Percentiles rank a stretch among this genome's conserved stretches.
phyloP scores from a whole-genome alignment of 805 yeast genomes.

The Teunomyces lycoperdinae region DNA sequence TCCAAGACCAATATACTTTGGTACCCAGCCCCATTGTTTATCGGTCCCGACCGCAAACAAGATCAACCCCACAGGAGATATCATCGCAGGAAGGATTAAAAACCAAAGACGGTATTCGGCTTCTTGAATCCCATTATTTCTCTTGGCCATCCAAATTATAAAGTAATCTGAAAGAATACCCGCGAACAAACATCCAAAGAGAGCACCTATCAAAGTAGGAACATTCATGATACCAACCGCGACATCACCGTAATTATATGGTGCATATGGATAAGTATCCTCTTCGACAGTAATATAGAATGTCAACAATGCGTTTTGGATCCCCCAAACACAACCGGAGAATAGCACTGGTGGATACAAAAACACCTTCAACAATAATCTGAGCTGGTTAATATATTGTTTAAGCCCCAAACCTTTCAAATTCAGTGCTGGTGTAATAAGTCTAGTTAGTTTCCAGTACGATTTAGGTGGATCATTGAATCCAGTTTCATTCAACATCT shows the following conservation, averaged over 20 bases:
- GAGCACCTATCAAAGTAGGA: slow-evolving; percentile 65
- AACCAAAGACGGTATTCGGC: slow-evolving; percentile 65
- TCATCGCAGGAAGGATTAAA: slow-evolving; percentile 50
- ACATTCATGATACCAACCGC: slow-evolving; percentile 76
- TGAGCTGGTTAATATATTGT: slow-evolving; percentile 57
- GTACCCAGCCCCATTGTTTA: slow-evolving; percentile 49
- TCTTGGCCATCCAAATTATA: slow-evolving; percentile 58
- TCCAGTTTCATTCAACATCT: background rate
- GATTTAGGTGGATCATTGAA: slow-evolving; percentile 22
- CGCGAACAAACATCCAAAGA: slow-evolving; percentile 64
- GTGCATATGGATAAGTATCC: slow-evolving; percentile 59
- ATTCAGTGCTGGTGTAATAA: slow-evolving; percentile 57
- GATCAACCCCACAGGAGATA: slow-evolving; percentile 61
- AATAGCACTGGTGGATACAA: slow-evolving; percentile 62
- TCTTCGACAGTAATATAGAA: slow-evolving; percentile 75
- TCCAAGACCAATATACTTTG: slow-evolving; percentile 59
- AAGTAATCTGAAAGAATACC: slow-evolving; percentile 59
- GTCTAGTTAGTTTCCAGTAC: slow-evolving; percentile 45
- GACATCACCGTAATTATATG: slow-evolving; percentile 62
- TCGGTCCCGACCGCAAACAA: slow-evolving; percentile 68
- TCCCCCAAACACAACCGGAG: slow-evolving; percentile 76
- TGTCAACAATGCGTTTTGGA: slow-evolving; percentile 72
- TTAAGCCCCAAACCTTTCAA: slow-evolving; percentile 62
- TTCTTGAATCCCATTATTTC: slow-evolving; percentile 59
- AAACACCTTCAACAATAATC: slow-evolving; percentile 52